Conservation (phyloP, 805 yeast species). For the Suhomyces xylopsoci region DNA sequence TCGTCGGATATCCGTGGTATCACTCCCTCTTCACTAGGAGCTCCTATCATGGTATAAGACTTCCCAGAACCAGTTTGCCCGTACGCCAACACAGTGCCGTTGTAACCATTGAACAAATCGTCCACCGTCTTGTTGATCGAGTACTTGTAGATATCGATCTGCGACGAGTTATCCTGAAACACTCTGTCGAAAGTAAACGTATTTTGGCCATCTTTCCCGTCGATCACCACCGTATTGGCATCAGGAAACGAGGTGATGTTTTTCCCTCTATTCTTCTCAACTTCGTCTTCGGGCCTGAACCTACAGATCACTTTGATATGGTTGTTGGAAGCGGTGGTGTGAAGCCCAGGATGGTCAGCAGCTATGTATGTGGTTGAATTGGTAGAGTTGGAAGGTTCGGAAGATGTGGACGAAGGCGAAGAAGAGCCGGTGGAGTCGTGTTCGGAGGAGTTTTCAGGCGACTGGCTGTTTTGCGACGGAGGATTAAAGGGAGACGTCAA, state of each 20-base stretch:
- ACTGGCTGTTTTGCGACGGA: background rate
- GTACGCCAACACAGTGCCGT: slow-evolving; percentile 73
- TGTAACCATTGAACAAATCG: slow-evolving; percentile 71
- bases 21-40: slow-evolving; percentile 48
- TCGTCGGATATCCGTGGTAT: slow-evolving; percentile 70
- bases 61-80: slow-evolving; percentile 83
- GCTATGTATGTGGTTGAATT: background rate
- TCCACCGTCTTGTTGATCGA: slow-evolving; percentile 62
- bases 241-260: slow-evolving; percentile 21
- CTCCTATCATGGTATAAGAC: slow-evolving; percentile 74
- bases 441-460: background rate
- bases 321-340: slow-evolving; percentile 11
- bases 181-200: slow-evolving; percentile 64
- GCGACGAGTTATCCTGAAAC: slow-evolving; percentile 51
- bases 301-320: slow-evolving; percentile 69
- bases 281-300: slow-evolving; percentile 55
- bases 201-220: slow-evolving; percentile 24
- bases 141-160: slow-evolving; percentile 55
- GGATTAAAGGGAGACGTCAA: slow-evolving; percentile 5
- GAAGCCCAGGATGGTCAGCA: slow-evolving; percentile 3
- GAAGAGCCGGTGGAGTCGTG: background rate
- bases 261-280: slow-evolving; percentile 25
- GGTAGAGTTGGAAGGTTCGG: background rate
- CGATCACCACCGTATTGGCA: slow-evolving; percentile 24
- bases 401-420: background rate